A percentile compares a stretch with the other conserved stretches of the same genome.
These are phyloP conservation scores for Hordeum marinum DNA, from an alignment of 176 grass and related monocot species.

Conservation along the genomic window DNA sequence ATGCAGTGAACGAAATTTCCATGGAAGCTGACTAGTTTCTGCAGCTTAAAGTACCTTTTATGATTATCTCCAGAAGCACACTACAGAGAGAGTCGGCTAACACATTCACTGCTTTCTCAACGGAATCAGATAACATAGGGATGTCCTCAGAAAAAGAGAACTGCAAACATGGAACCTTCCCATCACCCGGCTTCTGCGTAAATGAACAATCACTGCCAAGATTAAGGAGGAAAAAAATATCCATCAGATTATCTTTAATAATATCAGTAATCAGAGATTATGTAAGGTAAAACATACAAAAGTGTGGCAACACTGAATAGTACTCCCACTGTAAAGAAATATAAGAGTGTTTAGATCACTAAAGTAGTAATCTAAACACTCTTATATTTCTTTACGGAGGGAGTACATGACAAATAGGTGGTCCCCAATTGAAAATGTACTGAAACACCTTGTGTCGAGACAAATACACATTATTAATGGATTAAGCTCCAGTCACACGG, in stretches of 20 bases:
- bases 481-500: neutral
- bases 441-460: neutral
- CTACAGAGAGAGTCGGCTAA: constrained; percentile 65
- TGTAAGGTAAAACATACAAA: neutral
- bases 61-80: constrained; percentile 81
- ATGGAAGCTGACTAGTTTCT: neutral
- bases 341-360: too few species aligned
- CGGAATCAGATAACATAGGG: constrained; percentile 47
- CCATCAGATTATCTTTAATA: constrained; percentile 17
- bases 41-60: constrained; percentile 66
- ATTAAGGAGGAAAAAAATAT: constrained; percentile 14
- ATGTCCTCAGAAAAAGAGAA: constrained; percentile 62
- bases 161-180: constrained; percentile 53
- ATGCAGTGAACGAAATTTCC: neutral
- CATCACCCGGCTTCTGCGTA: constrained; percentile 24
- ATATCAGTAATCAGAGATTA: neutral
- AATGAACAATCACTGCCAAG: constrained; percentile 58
- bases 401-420: neutral
- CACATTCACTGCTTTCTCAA: constrained; percentile 70
- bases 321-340: too few species aligned
- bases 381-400: too few species aligned
- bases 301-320: neutral
- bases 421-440: neutral
- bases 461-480: neutral
- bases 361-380: too few species aligned